Evolutionary conservation across 2,329 filamentous ascomycete genomes (phyloP), one percentile per base, ranked within the genome.

Genomic region (Hymenoscyphus fructigenus): DNA sequence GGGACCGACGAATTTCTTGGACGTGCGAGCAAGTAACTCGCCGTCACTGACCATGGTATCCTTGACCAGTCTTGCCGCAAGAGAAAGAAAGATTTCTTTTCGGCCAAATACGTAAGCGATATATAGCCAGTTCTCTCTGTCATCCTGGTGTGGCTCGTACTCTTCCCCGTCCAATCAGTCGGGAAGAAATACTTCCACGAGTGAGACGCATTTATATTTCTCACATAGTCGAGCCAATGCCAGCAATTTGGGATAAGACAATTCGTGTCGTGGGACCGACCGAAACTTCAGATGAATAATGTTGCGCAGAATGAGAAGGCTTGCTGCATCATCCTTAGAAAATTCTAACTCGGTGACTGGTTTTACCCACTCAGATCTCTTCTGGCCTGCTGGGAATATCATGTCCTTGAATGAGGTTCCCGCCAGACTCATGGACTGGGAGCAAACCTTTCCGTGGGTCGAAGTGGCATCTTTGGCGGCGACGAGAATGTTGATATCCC

Each of bases 221-320:
- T 60, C 17, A 56, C 38, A 32, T 4, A 64, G 14, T 0, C 5
- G 17, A 5, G 62, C 62, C 3, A 64, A 5, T 1, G 26, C n/a
- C 14, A 64, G 20, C 2, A 64, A 20, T 1, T 29, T 58, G 4
- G n/a, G 6, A 44, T 60, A 64, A 10, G 28, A 14, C 2, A 60
- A 15, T 7, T 56, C 60, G 15, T 32, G n/a, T 29, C 15, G 14
- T 26, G 62, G 41, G 5, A 64, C 34, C 1, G 20, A 32, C 1
- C 41, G 20, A 50, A 64, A 66, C 20, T 64, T 56, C 36, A 64
- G n/a, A 41, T 67, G 66, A 15, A 47, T 61, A 20, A 67, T 66
- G 9, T 55, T 57, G 2, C 64, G 50, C 4, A 66, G n/a, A 23
- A 67, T 56, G 5, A 44, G 20, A 0, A 67, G n/a, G 9, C 58